Evolutionary conservation across 495 filamentous ascomycete genomes (phyloP).

Genomic region (Lentithecium fluviatile): DNA sequence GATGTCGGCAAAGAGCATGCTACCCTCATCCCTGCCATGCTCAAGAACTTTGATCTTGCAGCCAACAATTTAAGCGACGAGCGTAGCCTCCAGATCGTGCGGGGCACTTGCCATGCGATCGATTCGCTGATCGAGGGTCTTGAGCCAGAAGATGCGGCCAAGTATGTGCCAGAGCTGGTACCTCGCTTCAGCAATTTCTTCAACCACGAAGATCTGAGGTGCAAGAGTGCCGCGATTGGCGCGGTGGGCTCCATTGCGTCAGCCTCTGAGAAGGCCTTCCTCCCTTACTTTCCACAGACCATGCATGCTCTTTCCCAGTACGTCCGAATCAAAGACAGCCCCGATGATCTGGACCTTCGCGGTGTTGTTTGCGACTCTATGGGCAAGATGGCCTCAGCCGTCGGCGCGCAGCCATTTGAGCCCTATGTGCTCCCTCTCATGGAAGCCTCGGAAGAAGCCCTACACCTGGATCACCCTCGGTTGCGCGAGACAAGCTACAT

Average conservation of each 20-base stretch:
- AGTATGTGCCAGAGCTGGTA: slow-evolving; percentile 79
- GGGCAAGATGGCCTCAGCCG: slow-evolving; percentile 85
- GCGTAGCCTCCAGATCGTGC: slow-evolving; percentile 78
- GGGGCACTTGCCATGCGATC: slow-evolving; percentile 83
- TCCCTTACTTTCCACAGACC: slow-evolving; percentile 82
- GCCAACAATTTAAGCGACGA: slow-evolving; percentile 53
- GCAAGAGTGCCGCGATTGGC: slow-evolving; percentile 83
- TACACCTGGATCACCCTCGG: slow-evolving; percentile 84
- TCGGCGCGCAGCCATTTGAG: slow-evolving; percentile 82
- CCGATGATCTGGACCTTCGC: slow-evolving; percentile 86
- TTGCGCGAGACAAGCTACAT: slow-evolving; percentile 95
- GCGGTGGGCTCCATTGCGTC: slow-evolving; percentile 88
- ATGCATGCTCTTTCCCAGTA: slow-evolving; percentile 84
- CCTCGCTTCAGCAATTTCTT: slow-evolving; percentile 80
- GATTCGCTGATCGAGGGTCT: slow-evolving; percentile 89
- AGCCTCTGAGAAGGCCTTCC: slow-evolving; percentile 76
- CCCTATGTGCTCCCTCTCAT: slow-evolving; percentile 87
- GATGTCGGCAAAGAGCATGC: slow-evolving; percentile 82
- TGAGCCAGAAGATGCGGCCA: slow-evolving; percentile 74
- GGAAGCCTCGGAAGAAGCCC: slow-evolving; percentile 84
- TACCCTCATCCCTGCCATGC: slow-evolving; percentile 73
- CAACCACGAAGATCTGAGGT: slow-evolving; percentile 77
- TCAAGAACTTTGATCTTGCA: slow-evolving; percentile 84
- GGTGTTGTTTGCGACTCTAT: slow-evolving; percentile 87
- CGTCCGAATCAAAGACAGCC: slow-evolving; percentile 78